Conservation (phyloP, 768 basidiomycete species). For the Tricholoma flavovirens region DNA sequence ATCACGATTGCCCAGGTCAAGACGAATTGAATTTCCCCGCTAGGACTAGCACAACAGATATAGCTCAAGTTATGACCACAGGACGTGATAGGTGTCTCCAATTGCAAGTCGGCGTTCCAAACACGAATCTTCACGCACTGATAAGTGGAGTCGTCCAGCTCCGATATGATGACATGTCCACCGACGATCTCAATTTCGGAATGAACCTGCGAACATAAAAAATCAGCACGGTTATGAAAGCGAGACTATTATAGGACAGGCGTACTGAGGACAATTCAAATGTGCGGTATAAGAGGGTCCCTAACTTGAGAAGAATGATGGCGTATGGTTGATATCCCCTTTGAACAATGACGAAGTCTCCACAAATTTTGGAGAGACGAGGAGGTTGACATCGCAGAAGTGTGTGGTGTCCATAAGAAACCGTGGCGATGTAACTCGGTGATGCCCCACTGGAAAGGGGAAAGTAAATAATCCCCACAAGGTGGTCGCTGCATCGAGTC, state of each 20-base stretch:
- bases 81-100: background rate
- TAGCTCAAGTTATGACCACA: background rate
- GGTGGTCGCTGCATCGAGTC: background rate
- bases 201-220: background rate
- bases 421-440: background rate
- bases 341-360: background rate
- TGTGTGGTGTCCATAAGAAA: background rate
- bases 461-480: background rate
- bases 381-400: background rate
- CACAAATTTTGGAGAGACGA: background rate
- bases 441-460: background rate
- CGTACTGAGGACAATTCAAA: background rate
- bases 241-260: background rate
- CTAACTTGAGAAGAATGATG: background rate
- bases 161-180: background rate
- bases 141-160: background rate
- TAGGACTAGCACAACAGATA: too few species aligned
- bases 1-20: too few species aligned
- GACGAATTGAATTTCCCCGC: too few species aligned
- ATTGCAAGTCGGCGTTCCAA: background rate
- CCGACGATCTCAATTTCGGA: background rate
- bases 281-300: background rate
- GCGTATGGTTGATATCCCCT: background rate
- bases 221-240: too few species aligned
- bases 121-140: background rate